Evolutionary conservation across 345 rosid species (phyloP).

Genomic region (Lepidium africanum): DNA sequence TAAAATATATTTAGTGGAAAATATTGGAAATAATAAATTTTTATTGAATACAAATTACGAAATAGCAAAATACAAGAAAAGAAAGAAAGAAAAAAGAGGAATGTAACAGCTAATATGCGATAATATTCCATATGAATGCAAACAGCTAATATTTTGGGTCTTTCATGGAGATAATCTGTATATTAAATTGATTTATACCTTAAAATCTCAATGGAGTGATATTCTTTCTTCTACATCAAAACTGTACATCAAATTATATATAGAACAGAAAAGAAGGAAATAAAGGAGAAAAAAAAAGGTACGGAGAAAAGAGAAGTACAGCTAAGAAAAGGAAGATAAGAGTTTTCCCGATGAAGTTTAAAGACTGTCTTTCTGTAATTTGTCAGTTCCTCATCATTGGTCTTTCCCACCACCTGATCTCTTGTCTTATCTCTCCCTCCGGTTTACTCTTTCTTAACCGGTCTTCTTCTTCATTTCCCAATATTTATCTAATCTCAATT

Average conservation of each 20-base stretch:
- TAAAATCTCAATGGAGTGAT: not conserved
- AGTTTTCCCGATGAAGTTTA: constrained; percentile 22
- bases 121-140: constrained; percentile 2
- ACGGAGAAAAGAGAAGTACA: constrained; percentile 32
- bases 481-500: not conserved
- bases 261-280: no score
- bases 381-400: constrained; percentile 34
- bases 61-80: not conserved
- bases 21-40: not conserved
- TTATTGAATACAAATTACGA: not conserved
- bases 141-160: constrained; percentile 15
- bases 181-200: not conserved
- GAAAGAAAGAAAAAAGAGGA: not conserved
- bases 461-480: not conserved
- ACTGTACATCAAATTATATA: no score
- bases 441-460: constrained; percentile 18
- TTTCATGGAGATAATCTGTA: not conserved
- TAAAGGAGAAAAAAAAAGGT: constrained; percentile 20
- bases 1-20: not conserved
- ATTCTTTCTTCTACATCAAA: no score
- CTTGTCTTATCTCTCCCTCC: constrained; percentile 18
- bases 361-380: constrained; percentile 9
- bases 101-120: constrained; percentile 23
- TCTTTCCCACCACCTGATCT: constrained; percentile 32
- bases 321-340: constrained; percentile 18